Evolutionary conservation across 176 grass and related monocot species (phyloP).

Genomic region (Ampelocalamus luodianensis): DNA sequence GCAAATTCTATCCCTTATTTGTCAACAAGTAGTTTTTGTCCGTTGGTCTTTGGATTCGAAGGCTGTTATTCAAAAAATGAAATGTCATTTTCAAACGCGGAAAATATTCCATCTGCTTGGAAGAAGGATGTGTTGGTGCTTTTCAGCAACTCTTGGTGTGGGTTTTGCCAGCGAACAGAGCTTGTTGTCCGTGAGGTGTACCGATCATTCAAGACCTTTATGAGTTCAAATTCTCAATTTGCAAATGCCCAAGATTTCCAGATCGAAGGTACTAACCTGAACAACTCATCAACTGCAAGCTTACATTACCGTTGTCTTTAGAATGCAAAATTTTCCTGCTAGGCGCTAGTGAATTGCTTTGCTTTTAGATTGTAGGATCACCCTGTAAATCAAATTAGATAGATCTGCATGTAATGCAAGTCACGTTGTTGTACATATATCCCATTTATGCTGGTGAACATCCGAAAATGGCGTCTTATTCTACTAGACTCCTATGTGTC

Average conservation of each 20-base stretch:
- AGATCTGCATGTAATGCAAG: conserved; percentile 30
- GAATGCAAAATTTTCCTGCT: conserved; percentile 9
- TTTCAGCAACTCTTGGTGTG: conserved; percentile 96
- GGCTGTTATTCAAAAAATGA: conserved; percentile 55
- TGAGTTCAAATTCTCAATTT: conserved; percentile 44
- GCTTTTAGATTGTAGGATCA: not conserved
- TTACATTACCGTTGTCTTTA: not conserved
- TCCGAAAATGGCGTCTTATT: not conserved
- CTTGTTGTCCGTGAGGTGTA: conserved; percentile 83
- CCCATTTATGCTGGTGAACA: not conserved
- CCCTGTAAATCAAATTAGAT: not conserved
- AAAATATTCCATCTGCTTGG: conserved; percentile 62
- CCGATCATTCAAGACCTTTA: conserved; percentile 70
- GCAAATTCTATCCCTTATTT: conserved; percentile 82
- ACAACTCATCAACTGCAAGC: conserved; percentile 17
- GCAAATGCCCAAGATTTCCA: conserved; percentile 50
- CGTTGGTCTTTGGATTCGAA: conserved; percentile 64
- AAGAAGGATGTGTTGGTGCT: conserved; percentile 88
- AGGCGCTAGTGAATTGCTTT: not conserved
- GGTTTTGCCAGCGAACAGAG: conserved; percentile 89
- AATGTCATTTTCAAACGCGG: conserved; percentile 36
- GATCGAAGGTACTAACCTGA: conserved; percentile 63
- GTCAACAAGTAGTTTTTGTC: conserved; percentile 68
- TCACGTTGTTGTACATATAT: not conserved
- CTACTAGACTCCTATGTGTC: not conserved